Evolutionary conservation across 2,329 filamentous ascomycete genomes (phyloP).

Genomic region (Aspergillus ibericus): DNA sequence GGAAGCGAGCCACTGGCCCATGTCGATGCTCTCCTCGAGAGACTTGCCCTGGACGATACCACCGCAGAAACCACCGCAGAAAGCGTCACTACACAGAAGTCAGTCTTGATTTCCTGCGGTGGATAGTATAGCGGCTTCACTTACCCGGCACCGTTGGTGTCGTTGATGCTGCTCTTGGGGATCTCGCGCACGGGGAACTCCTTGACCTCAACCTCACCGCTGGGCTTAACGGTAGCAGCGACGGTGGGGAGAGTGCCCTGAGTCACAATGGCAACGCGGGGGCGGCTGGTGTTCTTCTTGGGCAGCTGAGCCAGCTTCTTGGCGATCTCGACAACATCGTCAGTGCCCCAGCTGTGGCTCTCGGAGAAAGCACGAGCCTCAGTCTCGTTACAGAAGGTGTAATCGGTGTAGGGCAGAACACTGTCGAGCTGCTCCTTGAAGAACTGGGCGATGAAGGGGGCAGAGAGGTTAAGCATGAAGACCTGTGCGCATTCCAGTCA

Average conservation of each 20-base stretch:
- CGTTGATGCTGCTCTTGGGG: conserved; percentile 74
- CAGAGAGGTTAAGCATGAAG: conserved; percentile 88
- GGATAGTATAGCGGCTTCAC: conserved; percentile 18
- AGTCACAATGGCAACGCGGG: conserved; percentile 86
- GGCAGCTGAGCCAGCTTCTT: conserved; percentile 81
- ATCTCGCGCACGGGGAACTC: conserved; percentile 82
- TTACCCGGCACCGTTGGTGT: conserved; percentile 88
- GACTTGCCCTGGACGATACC: conserved; percentile 82
- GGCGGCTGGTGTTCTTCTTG: conserved; percentile 85
- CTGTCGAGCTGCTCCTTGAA: conserved; percentile 95
- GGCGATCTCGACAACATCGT: conserved; percentile 80
- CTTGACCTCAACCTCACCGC: conserved; percentile 64
- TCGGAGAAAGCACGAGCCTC: conserved; percentile 87
- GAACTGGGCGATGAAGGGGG: conserved; percentile 94
- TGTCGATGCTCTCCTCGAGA: conserved; percentile 76
- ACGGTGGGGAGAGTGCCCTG: conserved; percentile 92
- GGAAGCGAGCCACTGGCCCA: conserved; percentile 94
- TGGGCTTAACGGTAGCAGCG: conserved; percentile 70
- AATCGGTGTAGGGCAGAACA: conserved; percentile 88
- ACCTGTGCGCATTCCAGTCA: conserved; percentile 40
- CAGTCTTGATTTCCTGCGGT: conserved; percentile 7
- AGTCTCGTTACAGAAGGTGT: conserved; percentile 94
- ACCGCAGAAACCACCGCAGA: conserved; percentile 89
- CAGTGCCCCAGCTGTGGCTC: conserved; percentile 71
- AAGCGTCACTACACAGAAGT: conserved; percentile 68